These are phyloP conservation scores for Didymellaceae sp. DNA, from an alignment of 2,329 filamentous ascomycete genomes.

Conservation along the genomic window DNA sequence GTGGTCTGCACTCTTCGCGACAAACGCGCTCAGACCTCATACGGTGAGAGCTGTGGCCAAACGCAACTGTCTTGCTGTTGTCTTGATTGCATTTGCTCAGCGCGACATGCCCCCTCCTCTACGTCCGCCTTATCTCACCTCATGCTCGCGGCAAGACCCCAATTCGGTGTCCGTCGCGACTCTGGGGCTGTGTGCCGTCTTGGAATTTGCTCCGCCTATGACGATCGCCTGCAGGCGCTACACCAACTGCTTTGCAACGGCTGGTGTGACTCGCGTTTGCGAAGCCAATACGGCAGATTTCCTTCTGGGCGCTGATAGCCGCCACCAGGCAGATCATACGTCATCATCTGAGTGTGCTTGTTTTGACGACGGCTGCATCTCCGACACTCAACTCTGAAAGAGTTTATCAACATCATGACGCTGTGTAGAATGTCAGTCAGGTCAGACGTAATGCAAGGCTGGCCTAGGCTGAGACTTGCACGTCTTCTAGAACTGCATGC, in stretches of 20 bases:
- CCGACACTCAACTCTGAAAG: neutral
- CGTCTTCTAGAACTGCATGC: neutral
- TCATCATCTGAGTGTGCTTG: neutral
- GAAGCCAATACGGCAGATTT: slow-evolving; percentile 3
- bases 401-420: neutral
- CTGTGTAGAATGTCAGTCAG: no score
- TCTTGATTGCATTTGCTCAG: no score
- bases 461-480: neutral
- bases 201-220: slow-evolving; percentile 20
- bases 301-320: neutral
- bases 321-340: slow-evolving; percentile 5
- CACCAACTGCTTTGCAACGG: slow-evolving; percentile 2
- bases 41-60: no score
- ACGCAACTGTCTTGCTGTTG: no score
- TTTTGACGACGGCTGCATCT: neutral
- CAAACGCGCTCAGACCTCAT: slow-evolving; percentile 2
- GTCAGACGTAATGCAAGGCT: neutral
- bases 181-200: slow-evolving; percentile 11
- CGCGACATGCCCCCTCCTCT: no score
- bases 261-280: neutral
- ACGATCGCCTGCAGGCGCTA: slow-evolving; percentile 29
- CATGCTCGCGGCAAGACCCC: slow-evolving; percentile 10
- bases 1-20: neutral
- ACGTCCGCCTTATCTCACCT: slow-evolving; percentile 15
- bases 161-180: slow-evolving; percentile 9